Base-by-base conservation (phyloP, 2,329 filamentous ascomycete genomes). In the Didymella keratinophila region DNA sequence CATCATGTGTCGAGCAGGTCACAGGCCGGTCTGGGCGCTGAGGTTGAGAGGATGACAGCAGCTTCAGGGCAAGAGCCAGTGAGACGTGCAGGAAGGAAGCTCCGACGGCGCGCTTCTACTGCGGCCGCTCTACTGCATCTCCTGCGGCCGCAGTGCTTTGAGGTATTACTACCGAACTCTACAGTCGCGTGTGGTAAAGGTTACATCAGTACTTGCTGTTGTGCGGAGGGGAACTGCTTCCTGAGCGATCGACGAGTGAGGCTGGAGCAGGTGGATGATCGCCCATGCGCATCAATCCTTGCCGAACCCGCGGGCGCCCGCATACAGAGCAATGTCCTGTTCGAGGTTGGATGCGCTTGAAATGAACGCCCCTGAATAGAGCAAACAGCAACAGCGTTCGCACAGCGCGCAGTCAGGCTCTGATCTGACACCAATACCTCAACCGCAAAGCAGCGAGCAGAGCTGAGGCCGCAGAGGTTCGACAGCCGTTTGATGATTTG, bases 401-500 rank as follows among this genome's bases (percentile, higher is more conserved):
- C 50, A 47, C 51, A 49, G 54, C 11, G 50, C 60, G 23, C 52
- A 16, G 49, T 20, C 43, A 25, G 53, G 32, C 52, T 27, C 44
- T 50, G 56, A 39, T 47, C 41, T 34, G 30, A 18, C 41, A 34
- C 25, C 41, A 36, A 45, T 18, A 46, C 44, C 37, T 39, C 20
- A 11, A 41, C n/a, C 2, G 32, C 44, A 53, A 23, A 46, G 47
- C 50, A 41, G 39, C 34, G 16, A 18, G 42, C 48, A 28, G 27
- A 47, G 34, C 16, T 53, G 71, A 69, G 64, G 71, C 71, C 60
- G 59, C 60, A 63, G 52, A 59, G 50, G 68, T 70, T 68, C 61
- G 69, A 70, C 59, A 62, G 60, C 39, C 51, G 71, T 74, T 65
- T 73, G 70, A 71, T 74, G 73, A 72, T 75, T 73, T 74, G 71